Conservation (phyloP, 495 filamentous ascomycete species). For the Apiosordaria backusii region DNA sequence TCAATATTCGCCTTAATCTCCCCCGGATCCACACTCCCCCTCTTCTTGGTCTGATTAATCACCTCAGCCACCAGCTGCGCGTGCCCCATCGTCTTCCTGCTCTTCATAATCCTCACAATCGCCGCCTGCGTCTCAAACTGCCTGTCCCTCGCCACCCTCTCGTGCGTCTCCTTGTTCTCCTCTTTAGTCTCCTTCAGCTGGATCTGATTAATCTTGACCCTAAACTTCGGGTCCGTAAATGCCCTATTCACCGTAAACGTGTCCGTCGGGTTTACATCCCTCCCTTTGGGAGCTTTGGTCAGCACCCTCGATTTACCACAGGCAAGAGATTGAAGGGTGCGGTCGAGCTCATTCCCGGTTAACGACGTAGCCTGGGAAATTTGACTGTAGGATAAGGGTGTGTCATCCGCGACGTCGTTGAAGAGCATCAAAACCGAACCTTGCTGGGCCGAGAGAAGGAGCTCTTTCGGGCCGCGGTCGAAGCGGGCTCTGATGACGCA, state of each 20-base stretch:
- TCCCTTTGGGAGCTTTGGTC: slow-evolving; percentile 76
- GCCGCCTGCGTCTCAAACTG: slow-evolving; percentile 97
- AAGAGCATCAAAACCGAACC: slow-evolving; percentile 91
- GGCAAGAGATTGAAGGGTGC: slow-evolving; percentile 90
- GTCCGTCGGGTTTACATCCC: slow-evolving; percentile 72
- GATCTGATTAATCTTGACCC: slow-evolving; percentile 97
- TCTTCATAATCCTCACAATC: slow-evolving; percentile 97
- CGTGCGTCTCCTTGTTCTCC: slow-evolving; percentile 91
- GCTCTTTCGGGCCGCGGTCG: slow-evolving; percentile 72
- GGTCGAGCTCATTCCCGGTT: slow-evolving; percentile 69
- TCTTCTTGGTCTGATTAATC: slow-evolving; percentile 78
- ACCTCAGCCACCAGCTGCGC: slow-evolving; percentile 78
- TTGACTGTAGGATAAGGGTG: slow-evolving; percentile 60
- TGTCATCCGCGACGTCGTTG: slow-evolving; percentile 59
- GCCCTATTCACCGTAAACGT: slow-evolving; percentile 71
- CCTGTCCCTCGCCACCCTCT: slow-evolving; percentile 80
- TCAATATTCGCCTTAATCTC: slow-evolving; percentile 98
- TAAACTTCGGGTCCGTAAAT: slow-evolving; percentile 78
- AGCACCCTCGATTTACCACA: slow-evolving; percentile 87
- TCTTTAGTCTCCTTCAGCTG: slow-evolving; percentile 86
- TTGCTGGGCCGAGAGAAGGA: slow-evolving; percentile 85
- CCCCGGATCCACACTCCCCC: slow-evolving; percentile 74
- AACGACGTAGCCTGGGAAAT: slow-evolving; percentile 65
- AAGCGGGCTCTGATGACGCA: slow-evolving; percentile 79
- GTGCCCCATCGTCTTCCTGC: slow-evolving; percentile 79